Percentiles rank a stretch among this genome's conserved stretches.
These are phyloP conservation scores for Calonectria pteridis DNA, from an alignment of 2,329 filamentous ascomycete species.

Conservation along the genomic window DNA sequence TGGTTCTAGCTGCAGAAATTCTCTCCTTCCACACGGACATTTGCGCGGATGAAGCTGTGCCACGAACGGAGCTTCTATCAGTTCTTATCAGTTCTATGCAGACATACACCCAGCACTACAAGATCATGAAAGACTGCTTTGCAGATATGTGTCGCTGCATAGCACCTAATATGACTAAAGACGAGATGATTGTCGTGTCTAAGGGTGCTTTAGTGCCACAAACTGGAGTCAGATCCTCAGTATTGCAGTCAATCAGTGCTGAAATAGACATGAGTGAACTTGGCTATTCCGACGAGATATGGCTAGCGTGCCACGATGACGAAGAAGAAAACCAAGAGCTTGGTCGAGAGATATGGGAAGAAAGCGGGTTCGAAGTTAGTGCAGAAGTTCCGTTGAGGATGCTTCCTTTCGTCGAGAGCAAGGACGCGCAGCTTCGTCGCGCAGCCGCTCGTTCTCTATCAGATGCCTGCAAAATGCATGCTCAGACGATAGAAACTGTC, in stretches of 20 bases:
- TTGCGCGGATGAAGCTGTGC: constrained; percentile 80
- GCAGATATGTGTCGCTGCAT: constrained; percentile 87
- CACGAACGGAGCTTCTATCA: constrained; percentile 79
- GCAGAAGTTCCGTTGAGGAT: constrained; percentile 75
- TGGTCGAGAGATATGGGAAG: constrained; percentile 92
- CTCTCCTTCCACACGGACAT: constrained; percentile 88
- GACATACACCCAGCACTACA: constrained; percentile 91
- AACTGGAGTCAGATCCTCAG: constrained; percentile 82
- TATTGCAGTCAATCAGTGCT: constrained; percentile 89
- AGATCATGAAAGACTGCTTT: constrained; percentile 92
- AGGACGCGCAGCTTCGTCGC: constrained; percentile 84
- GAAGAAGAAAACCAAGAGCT: constrained; percentile 87
- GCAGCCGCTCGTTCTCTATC: constrained; percentile 87
- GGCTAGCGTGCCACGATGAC: constrained; percentile 93
- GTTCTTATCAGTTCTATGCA: constrained; percentile 87
- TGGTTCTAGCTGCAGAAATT: constrained; percentile 90
- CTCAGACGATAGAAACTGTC: constrained; percentile 70
- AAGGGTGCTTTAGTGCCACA: constrained; percentile 84
- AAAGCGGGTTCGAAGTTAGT: constrained; percentile 82
- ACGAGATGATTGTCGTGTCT: constrained; percentile 82
- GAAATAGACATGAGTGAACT: constrained; percentile 93
- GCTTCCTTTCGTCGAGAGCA: constrained; percentile 82
- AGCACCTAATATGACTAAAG: constrained; percentile 79
- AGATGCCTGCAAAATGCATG: constrained; percentile 75
- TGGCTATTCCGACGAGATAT: constrained; percentile 89